Conservation (phyloP, 768 basidiomycete genomes). For the Phanerochaete carnosa region DNA sequence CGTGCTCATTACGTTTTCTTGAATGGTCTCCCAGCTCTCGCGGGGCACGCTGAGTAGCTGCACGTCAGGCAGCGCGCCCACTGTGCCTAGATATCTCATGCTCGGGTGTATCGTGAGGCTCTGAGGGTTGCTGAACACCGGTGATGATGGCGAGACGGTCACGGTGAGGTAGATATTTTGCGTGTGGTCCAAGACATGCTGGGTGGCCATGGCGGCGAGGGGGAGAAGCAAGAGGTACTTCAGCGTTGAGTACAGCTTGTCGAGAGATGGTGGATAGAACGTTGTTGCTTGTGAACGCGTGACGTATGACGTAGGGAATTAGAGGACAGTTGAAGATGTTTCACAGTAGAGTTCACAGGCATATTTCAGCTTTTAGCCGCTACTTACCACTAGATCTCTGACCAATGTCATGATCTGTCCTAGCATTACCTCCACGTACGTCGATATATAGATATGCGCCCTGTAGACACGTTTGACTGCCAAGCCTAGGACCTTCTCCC, state of each 20-base stretch:
- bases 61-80: conserved; percentile 41
- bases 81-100: conserved; percentile 36
- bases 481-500: not conserved
- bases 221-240: not conserved
- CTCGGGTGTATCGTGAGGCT: conserved; percentile 33
- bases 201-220: conserved; percentile 22
- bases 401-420: too few relatives aligned
- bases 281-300: not conserved
- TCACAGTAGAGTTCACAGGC: too few relatives aligned
- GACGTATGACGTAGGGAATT: not conserved
- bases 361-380: too few relatives aligned
- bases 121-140: conserved; percentile 29
- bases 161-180: conserved; percentile 43
- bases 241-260: not conserved
- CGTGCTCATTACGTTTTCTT: conserved; percentile 28
- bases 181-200: conserved; percentile 30
- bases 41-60: conserved; percentile 44
- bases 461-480: not conserved
- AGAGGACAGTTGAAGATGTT: too few relatives aligned
- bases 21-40: conserved; percentile 31
- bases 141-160: conserved; percentile 35
- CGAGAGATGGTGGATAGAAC: not conserved
- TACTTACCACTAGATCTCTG: too few relatives aligned
- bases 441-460: too few relatives aligned
- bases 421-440: too few relatives aligned